Base-by-base conservation (phyloP, 163 green algal species). In the Trebouxia gelatinosa region DNA sequence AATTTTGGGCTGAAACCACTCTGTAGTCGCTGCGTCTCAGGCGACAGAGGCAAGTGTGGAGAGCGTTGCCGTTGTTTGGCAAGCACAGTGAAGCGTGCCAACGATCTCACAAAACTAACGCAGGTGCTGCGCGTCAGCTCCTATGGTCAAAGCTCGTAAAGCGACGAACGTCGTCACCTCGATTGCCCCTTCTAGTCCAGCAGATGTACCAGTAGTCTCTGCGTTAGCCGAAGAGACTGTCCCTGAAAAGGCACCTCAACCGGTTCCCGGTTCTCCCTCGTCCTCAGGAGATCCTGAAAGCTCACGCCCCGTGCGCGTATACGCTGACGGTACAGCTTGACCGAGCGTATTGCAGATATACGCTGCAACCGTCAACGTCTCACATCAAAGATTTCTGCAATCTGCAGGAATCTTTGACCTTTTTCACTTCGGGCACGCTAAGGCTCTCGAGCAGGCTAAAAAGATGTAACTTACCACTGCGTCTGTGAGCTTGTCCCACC, bases 391-490 rank as follows among this genome's bases (percentile, higher is more conserved):
- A 23, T 23, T 29, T 59, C 2, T 59, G 48, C 26, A 19, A 19
- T 59, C 19, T 77, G 81, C 88, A 94, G 93, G 93, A 16, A 94
- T 97, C 40, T 97, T 96, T 62, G 93, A 97, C 77, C 81, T 97
- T 29, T 97, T 97, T 59, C 93, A 97, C 79, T 96, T 97, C 83
- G 93, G 93, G 0, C 93, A 97, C 57, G 93, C 93, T 4, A 80
- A 86, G n/a, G 91, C 93, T 5, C 80, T 97, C 65, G 93, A 97
- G 85, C 93, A 97, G 80, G 93, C 93, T 11, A 97, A 97, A 72
- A 93, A 95, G 70, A 77, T 91, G 90, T 97, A 78, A 86, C 88
- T 82, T 16, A 21, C 7, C 21, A n/a, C 6, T 21, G n/a, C n/a
- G n/a, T n/a, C n/a, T n/a, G n/a, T 28, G 11, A 32, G 28, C 11